Evolutionary conservation across 2,329 filamentous ascomycete species (phyloP).

Genomic region (Phialocephala sp.): DNA sequence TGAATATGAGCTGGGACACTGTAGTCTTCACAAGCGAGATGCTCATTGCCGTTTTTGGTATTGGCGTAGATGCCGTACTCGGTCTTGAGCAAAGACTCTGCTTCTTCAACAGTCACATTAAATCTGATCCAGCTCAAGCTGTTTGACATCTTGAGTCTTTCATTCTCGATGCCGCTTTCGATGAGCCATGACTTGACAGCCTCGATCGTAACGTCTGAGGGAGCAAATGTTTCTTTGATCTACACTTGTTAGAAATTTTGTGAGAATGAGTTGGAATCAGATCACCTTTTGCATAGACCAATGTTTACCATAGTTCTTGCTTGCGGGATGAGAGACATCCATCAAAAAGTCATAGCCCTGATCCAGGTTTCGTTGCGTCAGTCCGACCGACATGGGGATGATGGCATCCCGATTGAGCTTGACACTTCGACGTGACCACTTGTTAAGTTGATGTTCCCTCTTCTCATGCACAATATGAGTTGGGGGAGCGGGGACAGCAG

Average conservation of each 20-base stretch:
- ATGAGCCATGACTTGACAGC: slow-evolving; percentile 54
- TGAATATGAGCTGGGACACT: slow-evolving; percentile 22
- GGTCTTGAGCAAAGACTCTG: slow-evolving; percentile 59
- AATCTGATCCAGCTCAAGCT: slow-evolving; percentile 40
- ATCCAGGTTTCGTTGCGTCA: slow-evolving; percentile 52
- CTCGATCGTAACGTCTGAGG: slow-evolving; percentile 50
- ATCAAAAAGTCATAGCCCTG: slow-evolving; percentile 49
- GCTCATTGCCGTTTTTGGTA: slow-evolving; percentile 29
- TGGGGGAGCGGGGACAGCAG: slow-evolving; percentile 24
- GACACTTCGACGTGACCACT: slow-evolving; percentile 26
- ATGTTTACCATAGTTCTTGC: slow-evolving; percentile 30
- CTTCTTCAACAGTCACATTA: slow-evolving; percentile 45
- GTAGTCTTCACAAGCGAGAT: slow-evolving; percentile 31
- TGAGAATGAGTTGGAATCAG: slow-evolving; percentile 44
- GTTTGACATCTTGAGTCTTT: slow-evolving; percentile 54
- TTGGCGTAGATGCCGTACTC: slow-evolving; percentile 46
- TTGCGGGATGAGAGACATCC: slow-evolving; percentile 51
- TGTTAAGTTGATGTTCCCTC: slow-evolving; percentile 23
- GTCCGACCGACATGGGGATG: slow-evolving; percentile 44
- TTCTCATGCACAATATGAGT: slow-evolving; percentile 36
- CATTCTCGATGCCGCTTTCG: slow-evolving; percentile 54
- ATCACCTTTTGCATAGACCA: slow-evolving; percentile 22
- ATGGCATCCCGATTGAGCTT: slow-evolving; percentile 29
- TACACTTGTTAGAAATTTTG: slow-evolving; percentile 37
- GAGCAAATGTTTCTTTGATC: slow-evolving; percentile 50